Evolutionary conservation across 1,284 basidiomycete genomes (phyloP).

Genomic region (Fistulina hepatica): DNA sequence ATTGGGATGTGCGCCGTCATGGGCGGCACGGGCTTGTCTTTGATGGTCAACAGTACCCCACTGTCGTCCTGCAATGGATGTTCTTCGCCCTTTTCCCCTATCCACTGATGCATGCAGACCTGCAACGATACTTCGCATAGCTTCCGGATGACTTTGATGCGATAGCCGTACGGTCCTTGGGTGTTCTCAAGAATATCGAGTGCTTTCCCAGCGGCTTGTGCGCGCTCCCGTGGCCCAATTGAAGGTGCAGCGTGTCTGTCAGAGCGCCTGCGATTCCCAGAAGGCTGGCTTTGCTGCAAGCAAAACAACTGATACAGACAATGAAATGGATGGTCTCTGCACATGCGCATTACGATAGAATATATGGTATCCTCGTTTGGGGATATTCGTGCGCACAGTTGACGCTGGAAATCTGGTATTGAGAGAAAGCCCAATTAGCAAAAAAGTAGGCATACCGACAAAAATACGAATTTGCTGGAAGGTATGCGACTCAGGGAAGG

Average conservation of each 20-base stretch:
- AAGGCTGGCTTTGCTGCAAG: constrained; percentile 21
- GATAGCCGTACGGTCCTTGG: too few species aligned
- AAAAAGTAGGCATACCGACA: constrained; percentile 48
- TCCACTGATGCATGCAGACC: too few species aligned
- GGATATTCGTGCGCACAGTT: constrained; percentile 81
- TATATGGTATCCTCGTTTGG: constrained; percentile 25
- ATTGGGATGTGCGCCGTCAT: constrained; percentile 65
- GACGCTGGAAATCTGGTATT: constrained; percentile 38
- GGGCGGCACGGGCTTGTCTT: constrained; percentile 51
- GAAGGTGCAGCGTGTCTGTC: too few species aligned
- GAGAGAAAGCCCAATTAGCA: constrained; percentile 5
- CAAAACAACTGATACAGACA: constrained; percentile 86
- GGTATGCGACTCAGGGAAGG: constrained; percentile 55
- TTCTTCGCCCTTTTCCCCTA: too few species aligned
- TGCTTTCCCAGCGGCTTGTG: too few species aligned
- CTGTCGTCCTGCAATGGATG: too few species aligned
- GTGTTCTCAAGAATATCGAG: too few species aligned
- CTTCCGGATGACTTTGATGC: too few species aligned
- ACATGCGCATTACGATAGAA: constrained; percentile 66
- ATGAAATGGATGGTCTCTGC: constrained; percentile 89
- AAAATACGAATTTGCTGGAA: constrained; percentile 81
- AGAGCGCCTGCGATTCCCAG: constrained; percentile 29
- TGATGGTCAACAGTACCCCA: not conserved
- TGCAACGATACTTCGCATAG: constrained; percentile 32
- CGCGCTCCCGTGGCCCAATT: too few species aligned